Evolutionary conservation across 768 basidiomycete genomes (phyloP).

Genomic region (Pleurotus tuber-regium): DNA sequence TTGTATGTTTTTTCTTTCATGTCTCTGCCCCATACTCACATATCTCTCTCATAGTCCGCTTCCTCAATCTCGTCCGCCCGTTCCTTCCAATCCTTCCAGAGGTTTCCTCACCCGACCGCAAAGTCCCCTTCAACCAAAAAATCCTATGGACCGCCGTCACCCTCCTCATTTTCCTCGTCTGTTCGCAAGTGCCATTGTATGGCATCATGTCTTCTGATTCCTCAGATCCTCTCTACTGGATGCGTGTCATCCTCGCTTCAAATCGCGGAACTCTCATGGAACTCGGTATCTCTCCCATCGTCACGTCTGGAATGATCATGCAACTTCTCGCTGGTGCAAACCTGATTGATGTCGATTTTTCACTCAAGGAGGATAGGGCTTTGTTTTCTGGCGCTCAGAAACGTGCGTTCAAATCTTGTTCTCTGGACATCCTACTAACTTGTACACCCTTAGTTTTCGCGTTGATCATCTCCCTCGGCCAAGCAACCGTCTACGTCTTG

Average conservation of each 20-base stretch:
- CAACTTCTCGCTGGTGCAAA: slow-evolving; percentile 97
- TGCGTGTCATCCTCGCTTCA: slow-evolving; percentile 98
- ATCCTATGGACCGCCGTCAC: slow-evolving; percentile 99
- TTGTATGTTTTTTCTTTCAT: slow-evolving; percentile 46
- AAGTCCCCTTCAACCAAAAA: slow-evolving; percentile 99
- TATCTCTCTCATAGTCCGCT: slow-evolving; percentile 65
- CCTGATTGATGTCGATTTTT: slow-evolving; percentile 96
- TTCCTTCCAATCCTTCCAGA: slow-evolving; percentile 97
- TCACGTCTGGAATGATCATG: slow-evolving; percentile 99
- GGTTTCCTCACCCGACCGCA: slow-evolving; percentile 96
- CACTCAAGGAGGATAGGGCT: slow-evolving; percentile 94
- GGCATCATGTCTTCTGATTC: slow-evolving; percentile 99
- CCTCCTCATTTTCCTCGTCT: slow-evolving; percentile 98
- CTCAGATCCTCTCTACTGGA: slow-evolving; percentile 99
- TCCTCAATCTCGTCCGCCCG: slow-evolving; percentile 96
- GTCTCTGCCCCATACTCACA: slow-evolving; percentile 11
- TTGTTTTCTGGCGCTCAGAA: slow-evolving; percentile 97
- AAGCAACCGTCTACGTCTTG: slow-evolving; percentile 95
- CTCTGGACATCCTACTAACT: neutral
- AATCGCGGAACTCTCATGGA: slow-evolving; percentile 99
- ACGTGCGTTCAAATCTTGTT: slow-evolving; percentile 50
- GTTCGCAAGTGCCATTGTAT: slow-evolving; percentile 98
- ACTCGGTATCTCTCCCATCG: slow-evolving; percentile 95
- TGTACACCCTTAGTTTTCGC: slow-evolving; percentile 75
- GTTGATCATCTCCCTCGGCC: slow-evolving; percentile 93